Percentiles rank a stretch among this genome's conserved stretches.
These are phyloP conservation scores for Parastagonospora nodorum DNA, from an alignment of 2,329 filamentous ascomycete species.

Conservation along the genomic window DNA sequence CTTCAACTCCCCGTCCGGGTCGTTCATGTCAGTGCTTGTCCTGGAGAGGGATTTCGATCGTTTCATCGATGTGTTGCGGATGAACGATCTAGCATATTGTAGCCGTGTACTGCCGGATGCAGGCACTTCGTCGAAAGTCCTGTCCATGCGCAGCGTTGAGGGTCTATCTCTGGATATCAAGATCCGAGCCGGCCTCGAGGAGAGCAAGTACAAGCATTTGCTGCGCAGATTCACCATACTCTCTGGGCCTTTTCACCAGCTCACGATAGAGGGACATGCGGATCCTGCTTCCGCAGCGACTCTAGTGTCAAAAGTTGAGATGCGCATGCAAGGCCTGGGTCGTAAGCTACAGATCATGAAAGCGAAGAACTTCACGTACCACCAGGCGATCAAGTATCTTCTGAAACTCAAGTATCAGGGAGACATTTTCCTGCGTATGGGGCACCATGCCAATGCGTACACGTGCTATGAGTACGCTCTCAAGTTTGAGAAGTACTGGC, in stretches of 20 bases:
- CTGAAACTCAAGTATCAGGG: not conserved
- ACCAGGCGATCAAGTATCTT: not conserved
- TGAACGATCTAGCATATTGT: not conserved
- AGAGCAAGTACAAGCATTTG: too few relatives aligned
- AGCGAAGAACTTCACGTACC: not conserved
- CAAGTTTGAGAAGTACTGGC: not conserved
- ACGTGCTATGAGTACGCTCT: not conserved
- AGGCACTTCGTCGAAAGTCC: not conserved
- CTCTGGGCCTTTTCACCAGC: too few relatives aligned
- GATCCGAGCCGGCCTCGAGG: too few relatives aligned
- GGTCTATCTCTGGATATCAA: too few relatives aligned
- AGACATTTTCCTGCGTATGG: not conserved
- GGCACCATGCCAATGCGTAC: not conserved
- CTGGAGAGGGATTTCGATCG: not conserved
- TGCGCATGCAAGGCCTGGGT: too few relatives aligned
- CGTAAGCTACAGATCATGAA: too few relatives aligned
- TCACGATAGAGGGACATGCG: too few relatives aligned
- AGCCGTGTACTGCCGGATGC: not conserved
- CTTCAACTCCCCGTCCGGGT: not conserved
- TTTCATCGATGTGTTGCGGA: not conserved
- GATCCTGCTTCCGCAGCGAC: too few relatives aligned
- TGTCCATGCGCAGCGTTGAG: too few relatives aligned
- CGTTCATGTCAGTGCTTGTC: constrained; percentile 1
- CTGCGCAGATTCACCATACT: too few relatives aligned
- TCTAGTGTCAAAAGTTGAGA: too few relatives aligned